phyloP scores from a whole-genome alignment of 108 stramenopile genomes.

The Nannochloropsis oceanica region DNA sequence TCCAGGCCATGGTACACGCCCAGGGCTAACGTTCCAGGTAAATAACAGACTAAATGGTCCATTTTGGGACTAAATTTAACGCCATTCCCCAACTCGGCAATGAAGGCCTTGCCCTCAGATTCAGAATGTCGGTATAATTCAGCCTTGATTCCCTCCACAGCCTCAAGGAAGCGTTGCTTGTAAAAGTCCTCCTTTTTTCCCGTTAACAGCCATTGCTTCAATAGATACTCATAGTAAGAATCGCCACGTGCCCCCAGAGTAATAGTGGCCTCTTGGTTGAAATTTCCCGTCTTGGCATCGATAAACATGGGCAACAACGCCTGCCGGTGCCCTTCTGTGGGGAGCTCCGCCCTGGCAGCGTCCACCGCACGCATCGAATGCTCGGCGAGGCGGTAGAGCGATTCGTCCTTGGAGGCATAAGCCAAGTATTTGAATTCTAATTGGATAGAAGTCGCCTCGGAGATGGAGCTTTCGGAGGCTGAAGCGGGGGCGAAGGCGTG shows the following conservation, averaged over 20 bases:
- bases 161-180: constrained; percentile 1
- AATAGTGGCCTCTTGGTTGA: background rate
- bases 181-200: constrained; percentile 23
- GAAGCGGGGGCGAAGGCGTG: background rate
- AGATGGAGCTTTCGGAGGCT: constrained; percentile 12
- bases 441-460: constrained; percentile 43
- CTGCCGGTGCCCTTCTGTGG: background rate
- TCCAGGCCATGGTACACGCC: constrained; percentile 12
- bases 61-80: constrained; percentile 52
- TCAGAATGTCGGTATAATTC: constrained; percentile 7
- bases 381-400: constrained; percentile 21
- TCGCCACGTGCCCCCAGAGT: constrained; percentile 53
- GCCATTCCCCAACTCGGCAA: constrained; percentile 20
- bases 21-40: constrained; percentile 54
- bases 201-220: constrained; percentile 81
- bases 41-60: constrained; percentile 88
- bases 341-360: background rate
- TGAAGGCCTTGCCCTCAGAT: constrained; percentile 10
- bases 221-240: constrained; percentile 81
- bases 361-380: constrained; percentile 17
- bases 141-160: constrained; percentile 16
- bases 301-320: constrained; percentile 28
- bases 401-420: constrained; percentile 19
- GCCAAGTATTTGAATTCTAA: constrained; percentile 53
- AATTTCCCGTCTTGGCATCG: constrained; percentile 14